These are phyloP conservation scores for Senna tora DNA, from an alignment of 306 rosid species.

Conservation along the genomic window DNA sequence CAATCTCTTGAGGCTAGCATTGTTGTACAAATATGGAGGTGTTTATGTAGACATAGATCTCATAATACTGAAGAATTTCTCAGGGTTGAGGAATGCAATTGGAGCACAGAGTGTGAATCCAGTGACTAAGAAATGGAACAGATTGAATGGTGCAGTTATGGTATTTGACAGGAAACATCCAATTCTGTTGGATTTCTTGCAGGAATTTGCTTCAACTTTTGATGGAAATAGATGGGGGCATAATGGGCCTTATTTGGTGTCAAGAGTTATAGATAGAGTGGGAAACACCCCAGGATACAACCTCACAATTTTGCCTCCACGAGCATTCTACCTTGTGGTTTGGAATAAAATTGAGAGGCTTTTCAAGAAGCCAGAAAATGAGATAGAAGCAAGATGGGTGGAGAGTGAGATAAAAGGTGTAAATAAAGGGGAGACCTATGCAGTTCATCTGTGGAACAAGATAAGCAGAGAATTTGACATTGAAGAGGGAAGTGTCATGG, in stretches of 20 bases:
- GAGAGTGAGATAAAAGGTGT: conserved; percentile 36
- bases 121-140: conserved; percentile 51
- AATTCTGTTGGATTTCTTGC: conserved; percentile 55
- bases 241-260: conserved; percentile 69
- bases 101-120: conserved; percentile 60
- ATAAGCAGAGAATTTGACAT: conserved; percentile 46
- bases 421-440: conserved; percentile 43
- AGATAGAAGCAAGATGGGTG: conserved; percentile 45
- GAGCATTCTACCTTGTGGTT: conserved; percentile 63
- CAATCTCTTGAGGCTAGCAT: conserved; percentile 58
- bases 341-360: conserved; percentile 54
- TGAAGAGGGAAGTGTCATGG: conserved; percentile 66
- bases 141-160: conserved; percentile 63
- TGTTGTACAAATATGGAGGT: conserved; percentile 64
- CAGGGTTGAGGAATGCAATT: conserved; percentile 52
- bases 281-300: conserved; percentile 45
- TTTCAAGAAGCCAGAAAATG: conserved; percentile 46
- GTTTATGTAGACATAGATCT: conserved; percentile 62
- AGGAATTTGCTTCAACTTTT: conserved; percentile 60
- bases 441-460: conserved; percentile 67
- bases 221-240: conserved; percentile 72
- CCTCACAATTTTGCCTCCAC: conserved; percentile 48
- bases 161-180: conserved; percentile 65
- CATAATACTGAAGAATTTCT: conserved; percentile 48
- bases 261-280: conserved; percentile 46